Base-by-base conservation (phyloP, 129 eudicot species). In the Flaveria ramosissima region DNA sequence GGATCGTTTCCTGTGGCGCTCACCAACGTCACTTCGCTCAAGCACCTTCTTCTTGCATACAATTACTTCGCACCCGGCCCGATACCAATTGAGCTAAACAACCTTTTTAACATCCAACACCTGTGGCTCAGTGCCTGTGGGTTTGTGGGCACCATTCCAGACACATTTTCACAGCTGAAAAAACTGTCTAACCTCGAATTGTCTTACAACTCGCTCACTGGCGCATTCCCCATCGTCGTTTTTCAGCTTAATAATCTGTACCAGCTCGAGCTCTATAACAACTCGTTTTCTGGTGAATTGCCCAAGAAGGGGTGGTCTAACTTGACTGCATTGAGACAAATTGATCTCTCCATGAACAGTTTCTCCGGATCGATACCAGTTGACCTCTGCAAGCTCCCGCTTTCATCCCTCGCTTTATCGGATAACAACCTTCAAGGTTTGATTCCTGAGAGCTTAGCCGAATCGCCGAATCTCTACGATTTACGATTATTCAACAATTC, bases 231-330 rank as follows among this genome's bases (percentile, higher is more conserved):
- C 6, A 47, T 45, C 17, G 17, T 75, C 23, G 73, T 90, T 24
- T 84, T 83, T 63, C 75, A 71, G 78, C 77, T 93, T 17, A 74
- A 14, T 6, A 85, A 73, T 77, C 67, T 90, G 3, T 82, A 81
- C 14, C 95, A 93, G 56, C 70, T 90, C 13, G 98, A 90, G 86
- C 84, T 93, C 4, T 90, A 36, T 73, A 86, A 85, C 69, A 93
- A 90, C 81, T 83, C 85, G 27, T 75, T 93, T 62, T 71, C 89
- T 8, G 95, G 91, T 16, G 86, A 73, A 1, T 36, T 93, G 75
- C 90, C 89, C 1, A 63, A 65, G 48, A 52, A 39, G 3, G 96
- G 88, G 5, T 93, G 98, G 98, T 80, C 86, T 14, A 88, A 85
- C 21, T 32, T 93, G 79, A 82, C 91, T 2, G 48, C 59, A n/a